Base-by-base conservation (phyloP, 805 yeast genomes). In the Wickerhamiella cacticola region DNA sequence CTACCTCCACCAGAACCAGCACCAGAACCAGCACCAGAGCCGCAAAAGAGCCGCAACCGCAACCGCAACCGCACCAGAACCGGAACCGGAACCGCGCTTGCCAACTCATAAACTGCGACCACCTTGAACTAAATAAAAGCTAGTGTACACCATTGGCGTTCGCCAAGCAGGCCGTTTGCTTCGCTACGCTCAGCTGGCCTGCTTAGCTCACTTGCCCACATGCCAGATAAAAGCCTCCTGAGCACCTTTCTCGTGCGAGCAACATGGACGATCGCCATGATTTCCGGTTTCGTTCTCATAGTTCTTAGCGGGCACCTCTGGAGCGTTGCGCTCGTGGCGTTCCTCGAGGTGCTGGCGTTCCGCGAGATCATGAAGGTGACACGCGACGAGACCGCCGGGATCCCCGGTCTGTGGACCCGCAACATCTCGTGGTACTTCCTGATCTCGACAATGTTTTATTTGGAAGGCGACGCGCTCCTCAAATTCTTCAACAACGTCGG, bases 261-360 rank as follows among this genome's bases (percentile, higher is more conserved):
- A 3, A 70, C 83, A 42, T 92, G 97, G 97, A 83, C 96, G 0
- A 64, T 92, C 57, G 86, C 92, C 15, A 88, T 92, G 96, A 80
- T 92, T 51, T 64, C 70, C 15, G 78, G 77, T 5, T 82, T 87
- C 64, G 76, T 85, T 52, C 65, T 73, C 33, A 71, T 82, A 22
- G 68, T 88, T 42, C 79, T 83, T 24, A 75, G 88, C 8, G 98
- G 98, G 36, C 97, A 88, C 61, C 68, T 82, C 48, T 79, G 87
- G 71, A 75, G 87, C 46, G 82, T 88, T 50, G 63, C 75, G 5
- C 68, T 84, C 50, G 86, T 89, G 43, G 68, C 82, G 36, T 58
- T 78, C 6, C 74, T 86, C 50, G 96, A 92, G 65, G 71, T 83
- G 25, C 73, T 87, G 48, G 85, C 94, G 3, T 92, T 87, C 66